Evolutionary conservation across 768 basidiomycete genomes (phyloP).

Genomic region (Coprinopsis marcescibilis): DNA sequence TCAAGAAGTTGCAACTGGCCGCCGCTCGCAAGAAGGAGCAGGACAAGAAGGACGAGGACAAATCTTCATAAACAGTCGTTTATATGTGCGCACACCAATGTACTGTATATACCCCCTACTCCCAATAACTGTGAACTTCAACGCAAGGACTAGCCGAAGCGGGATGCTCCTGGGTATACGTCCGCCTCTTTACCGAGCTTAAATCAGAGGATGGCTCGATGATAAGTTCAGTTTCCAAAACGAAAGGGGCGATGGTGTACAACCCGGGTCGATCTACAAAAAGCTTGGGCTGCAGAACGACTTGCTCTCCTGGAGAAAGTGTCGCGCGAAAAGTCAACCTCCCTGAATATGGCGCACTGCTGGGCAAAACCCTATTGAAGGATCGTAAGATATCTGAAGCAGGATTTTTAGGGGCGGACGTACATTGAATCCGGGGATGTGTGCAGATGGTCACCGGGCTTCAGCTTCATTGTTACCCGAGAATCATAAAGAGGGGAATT

Average conservation of each 20-base stretch:
- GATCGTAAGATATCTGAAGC: not conserved
- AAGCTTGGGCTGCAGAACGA: constrained; percentile 42
- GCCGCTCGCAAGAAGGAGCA: constrained; percentile 47
- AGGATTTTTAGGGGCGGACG: not conserved
- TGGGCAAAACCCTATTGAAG: constrained; percentile 31
- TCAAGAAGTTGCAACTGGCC: constrained; percentile 57
- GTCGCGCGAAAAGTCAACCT: constrained; percentile 59
- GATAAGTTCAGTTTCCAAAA: constrained; percentile 44
- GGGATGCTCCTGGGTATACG: constrained; percentile 30
- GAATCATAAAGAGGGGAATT: constrained; percentile 59
- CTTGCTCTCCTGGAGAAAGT: constrained; percentile 44
- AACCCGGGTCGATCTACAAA: constrained; percentile 61
- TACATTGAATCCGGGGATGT: constrained; percentile 12
- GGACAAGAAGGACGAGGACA: constrained; percentile 27
- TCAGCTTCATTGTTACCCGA: constrained; percentile 52
- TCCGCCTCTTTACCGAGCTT: constrained; percentile 20
- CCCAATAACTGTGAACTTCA: constrained; percentile 23
- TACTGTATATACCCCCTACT: constrained; percentile 10
- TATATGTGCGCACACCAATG: constrained; percentile 1
- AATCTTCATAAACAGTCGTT: not conserved
- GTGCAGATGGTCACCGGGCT: constrained; percentile 16
- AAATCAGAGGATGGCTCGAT: constrained; percentile 1
- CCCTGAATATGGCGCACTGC: constrained; percentile 54
- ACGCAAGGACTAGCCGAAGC: constrained; percentile 24
- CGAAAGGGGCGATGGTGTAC: constrained; percentile 65